These are phyloP conservation scores for Puccinia coronata DNA, from an alignment of 1,284 basidiomycete genomes.

Conservation along the genomic window DNA sequence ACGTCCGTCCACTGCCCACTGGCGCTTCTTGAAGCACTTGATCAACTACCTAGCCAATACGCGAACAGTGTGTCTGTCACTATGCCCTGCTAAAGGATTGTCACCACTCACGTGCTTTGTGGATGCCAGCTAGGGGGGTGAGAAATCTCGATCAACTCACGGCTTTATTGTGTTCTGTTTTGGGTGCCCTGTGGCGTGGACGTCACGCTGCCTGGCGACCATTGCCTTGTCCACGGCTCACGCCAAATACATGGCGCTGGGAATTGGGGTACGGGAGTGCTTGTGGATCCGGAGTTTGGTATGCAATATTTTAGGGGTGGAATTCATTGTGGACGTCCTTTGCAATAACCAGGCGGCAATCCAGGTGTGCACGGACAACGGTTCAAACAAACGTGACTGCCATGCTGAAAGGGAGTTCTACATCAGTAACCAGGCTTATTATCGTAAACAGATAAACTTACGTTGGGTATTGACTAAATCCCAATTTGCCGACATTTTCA, in stretches of 20 bases:
- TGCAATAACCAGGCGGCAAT: slow-evolving; percentile 21
- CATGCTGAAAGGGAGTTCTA: slow-evolving; percentile 11
- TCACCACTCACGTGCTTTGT: not conserved
- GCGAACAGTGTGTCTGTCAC: not conserved
- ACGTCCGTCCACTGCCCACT: not conserved
- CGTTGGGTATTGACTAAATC: not conserved
- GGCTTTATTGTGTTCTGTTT: not conserved
- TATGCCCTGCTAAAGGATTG: not conserved
- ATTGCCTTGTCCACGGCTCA: slow-evolving; percentile 7
- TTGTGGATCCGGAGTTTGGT: slow-evolving; percentile 7
- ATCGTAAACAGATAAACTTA: not conserved
- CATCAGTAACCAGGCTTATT: slow-evolving; percentile 5
- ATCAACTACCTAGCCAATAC: not conserved
- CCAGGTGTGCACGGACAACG: not conserved
- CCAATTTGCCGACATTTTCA: slow-evolving; percentile 11
- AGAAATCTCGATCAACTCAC: slow-evolving; percentile 2
- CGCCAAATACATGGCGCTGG: slow-evolving; percentile 25
- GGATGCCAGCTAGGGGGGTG: slow-evolving; percentile 36
- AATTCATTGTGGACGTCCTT: not conserved
- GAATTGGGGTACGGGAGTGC: not conserved
- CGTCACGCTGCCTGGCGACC: not conserved
- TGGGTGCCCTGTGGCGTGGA: slow-evolving; percentile 27
- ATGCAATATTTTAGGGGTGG: not conserved
- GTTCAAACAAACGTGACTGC: not conserved
- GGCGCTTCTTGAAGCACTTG: not conserved